These are phyloP conservation scores for Sugiyamaella floridensis DNA, from an alignment of 805 yeast genomes.

Conservation along the genomic window DNA sequence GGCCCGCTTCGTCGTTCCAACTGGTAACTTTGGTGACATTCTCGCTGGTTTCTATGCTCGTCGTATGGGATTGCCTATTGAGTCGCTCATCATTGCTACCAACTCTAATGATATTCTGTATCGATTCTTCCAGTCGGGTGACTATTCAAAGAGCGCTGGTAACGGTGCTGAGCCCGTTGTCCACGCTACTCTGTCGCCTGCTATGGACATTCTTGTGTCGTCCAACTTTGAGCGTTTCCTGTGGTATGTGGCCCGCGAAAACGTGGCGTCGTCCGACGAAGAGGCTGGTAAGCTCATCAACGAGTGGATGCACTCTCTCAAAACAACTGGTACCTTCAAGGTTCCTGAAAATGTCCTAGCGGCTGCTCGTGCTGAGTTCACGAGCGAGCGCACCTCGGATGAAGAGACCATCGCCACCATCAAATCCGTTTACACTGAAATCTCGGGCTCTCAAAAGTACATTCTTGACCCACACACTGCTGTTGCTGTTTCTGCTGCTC, in stretches of 20 bases:
- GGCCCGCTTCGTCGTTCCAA: slow-evolving; percentile 76
- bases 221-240: slow-evolving; percentile 93
- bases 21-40: slow-evolving; percentile 97
- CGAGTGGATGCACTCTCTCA: slow-evolving; percentile 73
- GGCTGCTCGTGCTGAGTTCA: slow-evolving; percentile 64
- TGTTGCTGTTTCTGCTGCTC: slow-evolving; percentile 80
- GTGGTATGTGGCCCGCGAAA: slow-evolving; percentile 85
- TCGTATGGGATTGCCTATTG: slow-evolving; percentile 91
- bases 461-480: slow-evolving; percentile 96
- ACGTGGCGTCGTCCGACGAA: slow-evolving; percentile 47
- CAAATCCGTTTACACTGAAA: slow-evolving; percentile 52
- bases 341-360: slow-evolving; percentile 60
- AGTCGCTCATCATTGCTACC: slow-evolving; percentile 84
- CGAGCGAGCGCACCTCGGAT: slow-evolving; percentile 73
- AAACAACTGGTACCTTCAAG: slow-evolving; percentile 64
- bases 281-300: slow-evolving; percentile 70
- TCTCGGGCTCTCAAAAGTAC: slow-evolving; percentile 46
- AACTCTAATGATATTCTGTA: slow-evolving; percentile 92
- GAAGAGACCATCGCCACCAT: slow-evolving; percentile 75
- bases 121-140: slow-evolving; percentile 82
- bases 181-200: slow-evolving; percentile 89
- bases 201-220: slow-evolving; percentile 95
- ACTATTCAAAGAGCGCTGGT: slow-evolving; percentile 55
- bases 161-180: slow-evolving; percentile 51
- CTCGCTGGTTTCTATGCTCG: slow-evolving; percentile 94